These are phyloP conservation scores for Clitopilus hobsonii DNA, from an alignment of 768 basidiomycete species.

Conservation along the genomic window DNA sequence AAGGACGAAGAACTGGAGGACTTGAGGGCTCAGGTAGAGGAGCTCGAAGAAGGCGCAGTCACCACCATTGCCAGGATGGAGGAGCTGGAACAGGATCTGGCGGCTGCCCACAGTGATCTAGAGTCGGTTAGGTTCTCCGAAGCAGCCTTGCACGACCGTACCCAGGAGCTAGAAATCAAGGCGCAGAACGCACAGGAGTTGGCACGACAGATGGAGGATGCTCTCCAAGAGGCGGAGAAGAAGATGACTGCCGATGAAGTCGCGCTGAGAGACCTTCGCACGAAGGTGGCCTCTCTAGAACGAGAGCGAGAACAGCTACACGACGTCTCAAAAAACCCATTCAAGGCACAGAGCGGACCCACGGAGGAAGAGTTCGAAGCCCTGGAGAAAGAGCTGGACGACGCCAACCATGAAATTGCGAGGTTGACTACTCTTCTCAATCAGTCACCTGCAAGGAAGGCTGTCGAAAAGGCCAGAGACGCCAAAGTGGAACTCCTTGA, in stretches of 20 bases:
- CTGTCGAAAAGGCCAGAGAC: conserved; percentile 75
- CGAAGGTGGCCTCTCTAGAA: conserved; percentile 49
- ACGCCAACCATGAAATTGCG: conserved; percentile 72
- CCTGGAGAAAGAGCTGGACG: conserved; percentile 73
- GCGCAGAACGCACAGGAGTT: conserved; percentile 49
- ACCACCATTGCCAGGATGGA: conserved; percentile 49
- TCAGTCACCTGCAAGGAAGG: conserved; percentile 72
- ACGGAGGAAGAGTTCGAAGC: conserved; percentile 56
- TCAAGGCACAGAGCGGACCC: conserved; percentile 23
- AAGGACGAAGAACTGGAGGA: conserved; percentile 37
- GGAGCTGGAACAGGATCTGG: conserved; percentile 52
- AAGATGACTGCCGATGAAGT: conserved; percentile 65
- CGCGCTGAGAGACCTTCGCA: conserved; percentile 42
- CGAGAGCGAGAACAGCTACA: conserved; percentile 44
- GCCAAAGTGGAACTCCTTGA: conserved; percentile 72
- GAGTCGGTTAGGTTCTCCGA: conserved; percentile 38
- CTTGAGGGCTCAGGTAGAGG: conserved; percentile 40
- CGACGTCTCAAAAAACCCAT: conserved; percentile 19
- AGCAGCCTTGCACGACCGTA: conserved; percentile 42
- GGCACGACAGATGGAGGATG: conserved; percentile 67
- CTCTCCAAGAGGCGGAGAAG: conserved; percentile 67
- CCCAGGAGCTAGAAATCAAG: conserved; percentile 50
- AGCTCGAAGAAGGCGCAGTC: conserved; percentile 59
- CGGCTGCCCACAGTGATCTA: conserved; percentile 38
- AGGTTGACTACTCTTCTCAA: conserved; percentile 59